Conservation (phyloP, 345 rosid species). For the Rhizophora apiculata region DNA sequence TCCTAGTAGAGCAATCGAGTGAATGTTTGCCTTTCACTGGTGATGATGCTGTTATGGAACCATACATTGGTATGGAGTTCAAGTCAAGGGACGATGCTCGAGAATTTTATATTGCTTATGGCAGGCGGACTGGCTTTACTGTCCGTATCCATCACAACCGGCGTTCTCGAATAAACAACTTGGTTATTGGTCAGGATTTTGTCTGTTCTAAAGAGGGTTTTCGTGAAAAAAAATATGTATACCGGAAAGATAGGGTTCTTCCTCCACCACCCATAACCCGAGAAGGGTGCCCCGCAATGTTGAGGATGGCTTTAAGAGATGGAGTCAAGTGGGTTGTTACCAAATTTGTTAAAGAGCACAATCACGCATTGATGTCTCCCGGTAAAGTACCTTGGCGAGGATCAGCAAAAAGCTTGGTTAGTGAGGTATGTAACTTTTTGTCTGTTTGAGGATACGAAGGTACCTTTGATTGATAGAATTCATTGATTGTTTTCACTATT, state of each 20-base stretch:
- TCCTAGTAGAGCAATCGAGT: slow-evolving; percentile 27
- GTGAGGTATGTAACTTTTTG: slow-evolving; percentile 30
- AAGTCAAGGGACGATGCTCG: slow-evolving; percentile 47
- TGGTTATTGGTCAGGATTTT: slow-evolving; percentile 54
- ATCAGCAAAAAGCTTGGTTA: slow-evolving; percentile 29
- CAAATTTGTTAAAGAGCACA: slow-evolving; percentile 42
- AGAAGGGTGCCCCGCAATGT: slow-evolving; percentile 49
- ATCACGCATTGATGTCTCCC: slow-evolving; percentile 39
- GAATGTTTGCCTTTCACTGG: slow-evolving; percentile 21
- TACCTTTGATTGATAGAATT: no score
- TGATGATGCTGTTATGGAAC: slow-evolving; percentile 27
- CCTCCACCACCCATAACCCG: slow-evolving; percentile 53
- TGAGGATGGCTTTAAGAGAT: slow-evolving; percentile 41
- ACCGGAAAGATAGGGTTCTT: slow-evolving; percentile 53
- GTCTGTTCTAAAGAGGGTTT: slow-evolving; percentile 56
- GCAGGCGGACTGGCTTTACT: slow-evolving; percentile 42
- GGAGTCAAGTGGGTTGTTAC: slow-evolving; percentile 46
- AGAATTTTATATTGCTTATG: slow-evolving; percentile 45
- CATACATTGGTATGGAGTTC: slow-evolving; percentile 42
- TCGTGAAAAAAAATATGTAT: slow-evolving; percentile 50
- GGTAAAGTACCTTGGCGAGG: slow-evolving; percentile 51
- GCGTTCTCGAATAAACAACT: slow-evolving; percentile 45
- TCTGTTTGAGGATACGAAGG: not conserved
- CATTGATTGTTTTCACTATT: no score
- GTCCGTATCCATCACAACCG: slow-evolving; percentile 53